phyloP scores from a whole-genome alignment of 805 yeast species.

The Teunomyces barrocoloradensis region DNA sequence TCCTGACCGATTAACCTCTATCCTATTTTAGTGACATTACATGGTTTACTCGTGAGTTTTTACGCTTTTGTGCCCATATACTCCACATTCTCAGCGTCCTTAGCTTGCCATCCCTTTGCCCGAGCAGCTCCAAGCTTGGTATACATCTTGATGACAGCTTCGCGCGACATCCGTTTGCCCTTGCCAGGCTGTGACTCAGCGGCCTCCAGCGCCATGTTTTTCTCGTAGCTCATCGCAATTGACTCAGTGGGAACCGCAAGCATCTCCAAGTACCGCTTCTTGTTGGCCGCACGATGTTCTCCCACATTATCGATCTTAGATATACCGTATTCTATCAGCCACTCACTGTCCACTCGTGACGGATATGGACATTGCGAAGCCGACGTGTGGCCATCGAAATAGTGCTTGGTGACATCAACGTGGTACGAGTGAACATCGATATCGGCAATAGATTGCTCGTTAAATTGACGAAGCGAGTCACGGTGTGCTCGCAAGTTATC shows the following conservation, averaged over 20 bases:
- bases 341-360: slow-evolving; percentile 14
- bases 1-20: too few relatives aligned
- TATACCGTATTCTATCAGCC: slow-evolving; percentile 21
- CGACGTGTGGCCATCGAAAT: slow-evolving; percentile 15
- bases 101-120: slow-evolving; percentile 21
- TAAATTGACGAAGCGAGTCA: slow-evolving; percentile 23
- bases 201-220: not conserved
- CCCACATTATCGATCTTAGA: slow-evolving; percentile 4
- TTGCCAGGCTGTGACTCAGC: not conserved
- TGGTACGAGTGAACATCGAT: slow-evolving; percentile 22
- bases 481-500: slow-evolving; percentile 24
- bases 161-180: slow-evolving; percentile 4
- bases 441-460: slow-evolving; percentile 15
- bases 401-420: slow-evolving; percentile 18
- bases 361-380: slow-evolving; percentile 24
- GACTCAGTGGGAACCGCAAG: slow-evolving; percentile 7
- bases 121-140: slow-evolving; percentile 28
- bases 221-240: slow-evolving; percentile 1
- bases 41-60: too few relatives aligned
- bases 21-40: too few relatives aligned
- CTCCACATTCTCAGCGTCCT: slow-evolving; percentile 21
- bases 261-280: slow-evolving; percentile 7
- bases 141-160: slow-evolving; percentile 19
- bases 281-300: not conserved
- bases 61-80: slow-evolving; percentile 7